These are phyloP conservation scores for Phytophthora lateralis DNA, from an alignment of 352 stramenopile genomes.

Conservation along the genomic window DNA sequence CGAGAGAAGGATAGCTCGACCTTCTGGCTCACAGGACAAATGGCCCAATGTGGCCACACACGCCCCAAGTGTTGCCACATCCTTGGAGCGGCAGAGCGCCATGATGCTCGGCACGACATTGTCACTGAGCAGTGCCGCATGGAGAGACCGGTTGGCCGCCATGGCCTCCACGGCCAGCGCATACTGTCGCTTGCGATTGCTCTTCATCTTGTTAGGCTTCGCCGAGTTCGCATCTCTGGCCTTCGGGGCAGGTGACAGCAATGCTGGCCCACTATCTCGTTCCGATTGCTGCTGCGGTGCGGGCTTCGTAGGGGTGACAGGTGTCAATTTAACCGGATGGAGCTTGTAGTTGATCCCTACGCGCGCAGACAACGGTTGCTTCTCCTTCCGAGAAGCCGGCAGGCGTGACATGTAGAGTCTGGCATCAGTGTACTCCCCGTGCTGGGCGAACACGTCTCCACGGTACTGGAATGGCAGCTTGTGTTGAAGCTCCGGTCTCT, in stretches of 20 bases:
- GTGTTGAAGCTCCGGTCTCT: conserved; percentile 37
- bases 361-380: conserved; percentile 31
- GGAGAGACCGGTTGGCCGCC: conserved; percentile 58
- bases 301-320: conserved; percentile 37
- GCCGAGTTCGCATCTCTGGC: conserved; percentile 2
- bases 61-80: conserved; percentile 49
- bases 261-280: not conserved
- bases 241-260: conserved; percentile 6
- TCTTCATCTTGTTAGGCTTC: conserved; percentile 38
- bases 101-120: conserved; percentile 70
- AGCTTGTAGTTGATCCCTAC: conserved; percentile 44
- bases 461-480: conserved; percentile 70
- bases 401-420: conserved; percentile 78
- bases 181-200: conserved; percentile 67
- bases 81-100: conserved; percentile 64
- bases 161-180: conserved; percentile 68
- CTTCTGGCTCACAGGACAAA: conserved; percentile 48
- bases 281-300: conserved; percentile 23
- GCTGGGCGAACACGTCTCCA: conserved; percentile 78
- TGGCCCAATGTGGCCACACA: conserved; percentile 69
- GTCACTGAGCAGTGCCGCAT: conserved; percentile 56
- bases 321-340: conserved; percentile 50
- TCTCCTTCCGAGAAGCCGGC: conserved; percentile 54
- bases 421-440: conserved; percentile 67
- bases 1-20: conserved; percentile 56